Evolutionary conservation across 352 stramenopile genomes (phyloP).

Genomic region (Phytopythium sindhum): DNA sequence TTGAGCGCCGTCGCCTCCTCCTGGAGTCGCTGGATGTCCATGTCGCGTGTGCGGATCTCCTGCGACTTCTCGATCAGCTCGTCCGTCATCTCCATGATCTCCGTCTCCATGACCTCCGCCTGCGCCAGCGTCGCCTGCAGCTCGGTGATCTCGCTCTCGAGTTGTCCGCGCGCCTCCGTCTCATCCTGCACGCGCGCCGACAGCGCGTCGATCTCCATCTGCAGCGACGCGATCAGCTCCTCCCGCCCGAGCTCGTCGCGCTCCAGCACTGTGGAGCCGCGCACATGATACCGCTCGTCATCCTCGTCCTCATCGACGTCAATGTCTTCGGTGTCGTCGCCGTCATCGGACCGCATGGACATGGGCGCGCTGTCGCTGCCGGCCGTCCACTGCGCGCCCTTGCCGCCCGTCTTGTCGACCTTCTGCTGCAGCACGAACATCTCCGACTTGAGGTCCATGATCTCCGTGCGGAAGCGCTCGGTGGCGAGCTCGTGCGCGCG

Average conservation of each 20-base stretch:
- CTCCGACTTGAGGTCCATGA: conserved; percentile 86
- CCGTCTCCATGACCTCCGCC: conserved; percentile 67
- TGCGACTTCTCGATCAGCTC: conserved; percentile 76
- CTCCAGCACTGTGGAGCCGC: conserved; percentile 55
- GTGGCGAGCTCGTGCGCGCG: conserved; percentile 71
- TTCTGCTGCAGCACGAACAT: conserved; percentile 74
- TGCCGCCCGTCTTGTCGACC: conserved; percentile 24
- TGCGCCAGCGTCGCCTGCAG: conserved; percentile 57
- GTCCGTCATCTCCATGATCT: conserved; percentile 76
- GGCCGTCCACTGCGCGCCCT: conserved; percentile 9
- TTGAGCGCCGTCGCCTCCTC: conserved; percentile 43
- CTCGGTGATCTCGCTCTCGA: conserved; percentile 59
- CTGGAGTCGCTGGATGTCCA: conserved; percentile 56
- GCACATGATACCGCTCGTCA: conserved; percentile 21
- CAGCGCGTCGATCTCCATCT: conserved; percentile 64
- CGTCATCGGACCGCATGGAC: conserved; percentile 22
- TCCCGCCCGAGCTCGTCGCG: conserved; percentile 58
- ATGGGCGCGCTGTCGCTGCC: conserved; percentile 30
- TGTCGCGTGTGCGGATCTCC: conserved; percentile 55
- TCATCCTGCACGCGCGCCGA: conserved; percentile 62
- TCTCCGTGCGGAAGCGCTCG: conserved; percentile 79
- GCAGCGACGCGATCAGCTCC: conserved; percentile 62
- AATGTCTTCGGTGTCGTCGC: conserved; percentile 25
- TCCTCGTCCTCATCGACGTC: conserved; percentile 22
- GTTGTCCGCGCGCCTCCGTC: conserved; percentile 42